Evolutionary conservation across 129 eudicot species (phyloP), one percentile per base, ranked within the genome.

Genomic region (Oenanthe sinensis): DNA sequence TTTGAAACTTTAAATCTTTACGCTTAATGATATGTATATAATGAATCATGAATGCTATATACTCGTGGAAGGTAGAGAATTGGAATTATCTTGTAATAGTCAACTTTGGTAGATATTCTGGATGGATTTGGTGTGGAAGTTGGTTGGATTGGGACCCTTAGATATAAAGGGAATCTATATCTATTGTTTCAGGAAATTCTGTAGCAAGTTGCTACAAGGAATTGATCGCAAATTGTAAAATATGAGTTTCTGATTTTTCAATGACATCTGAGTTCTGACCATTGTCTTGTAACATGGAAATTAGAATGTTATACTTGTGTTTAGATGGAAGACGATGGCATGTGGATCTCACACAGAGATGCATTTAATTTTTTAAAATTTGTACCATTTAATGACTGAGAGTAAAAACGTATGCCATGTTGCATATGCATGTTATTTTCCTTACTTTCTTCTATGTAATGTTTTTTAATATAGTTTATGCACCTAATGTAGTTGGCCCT

Each of bases 321-420:
- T 50, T 39, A 28, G 73, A 79, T 28, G 73, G 49, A 36, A 79
- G 26, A n/a, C 50, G 54, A 71, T 79, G 71, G 72, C 70, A 33
- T 79, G 76, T 70, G 69, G 70, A 71, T 79, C 65, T 79, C 49
- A 39, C 40, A 49, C 82, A 30, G 4, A 28, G 49, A 8, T 42
- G 49, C 19, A 70, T 19, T 33, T 55, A 40, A 16, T 40, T 44
- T 28, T 44, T 28, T 6, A n/a, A 45, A 42, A 30, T 12, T 2
- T 58, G 28, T 58, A 30, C 71, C 8, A 22, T 55, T 13, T 8
- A 65, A 14, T 65, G 19, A 65, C 71, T 30, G 20, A 63, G 71
- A 63, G 6, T 28, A 40, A 40, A 65, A 58, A 8, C 20, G 13
- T 65, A 28, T 65, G 71, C 30, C 7, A 30, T 28, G 71, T 17